Evolutionary conservation across 1,139 yeast species (phyloP), one percentile per base, ranked within the genome.

Genomic region (Taphrina pruni): DNA sequence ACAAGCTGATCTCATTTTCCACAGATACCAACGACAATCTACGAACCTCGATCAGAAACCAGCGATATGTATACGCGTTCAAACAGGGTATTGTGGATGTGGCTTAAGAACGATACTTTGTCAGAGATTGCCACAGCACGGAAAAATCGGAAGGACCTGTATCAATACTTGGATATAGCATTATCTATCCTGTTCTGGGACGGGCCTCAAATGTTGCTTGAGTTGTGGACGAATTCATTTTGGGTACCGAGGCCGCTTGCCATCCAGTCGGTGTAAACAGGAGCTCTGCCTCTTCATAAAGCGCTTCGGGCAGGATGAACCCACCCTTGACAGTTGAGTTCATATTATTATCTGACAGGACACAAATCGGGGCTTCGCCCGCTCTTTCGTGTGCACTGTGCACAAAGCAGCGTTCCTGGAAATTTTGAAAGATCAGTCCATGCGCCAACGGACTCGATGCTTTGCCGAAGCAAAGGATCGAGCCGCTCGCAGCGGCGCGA

Each of bases 391-490:
- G 51, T 12, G 51, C 51, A 8, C 20, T 12, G 51, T 46, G 51
- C n/a, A 46, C 51, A 8, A 46, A 46, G 8, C 51, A 46, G 1
- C 51, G 51, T n/a, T 46, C 51, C 20, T 46, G 51, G 51, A 46
- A 46, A 17, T 46, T 46, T n/a, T 46, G 51, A 17, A 46, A 46
- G 4, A 46, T 2, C 20, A 46, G 9, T 12, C 51, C 51, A 20
- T 46, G 51, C 20, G 51, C 51, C 26, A 20, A 11, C 20, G 51
- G n/a, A n/a, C 51, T 46, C 20, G 51, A 12, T n/a, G 51, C 51
- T 46, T 46, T 46, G 26, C 51, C 51, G 20, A 46, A 46, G 20
- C 51, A 46, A 46, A 46, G 51, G 17, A 46, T 46, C 26, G 51
- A 46, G 20, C 51, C 51, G 20, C 51, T 46, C n/a, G 51, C 51